These are phyloP conservation scores for Ophiorrhiza pumila DNA, from an alignment of 257 asterid genomes.

Conservation along the genomic window DNA sequence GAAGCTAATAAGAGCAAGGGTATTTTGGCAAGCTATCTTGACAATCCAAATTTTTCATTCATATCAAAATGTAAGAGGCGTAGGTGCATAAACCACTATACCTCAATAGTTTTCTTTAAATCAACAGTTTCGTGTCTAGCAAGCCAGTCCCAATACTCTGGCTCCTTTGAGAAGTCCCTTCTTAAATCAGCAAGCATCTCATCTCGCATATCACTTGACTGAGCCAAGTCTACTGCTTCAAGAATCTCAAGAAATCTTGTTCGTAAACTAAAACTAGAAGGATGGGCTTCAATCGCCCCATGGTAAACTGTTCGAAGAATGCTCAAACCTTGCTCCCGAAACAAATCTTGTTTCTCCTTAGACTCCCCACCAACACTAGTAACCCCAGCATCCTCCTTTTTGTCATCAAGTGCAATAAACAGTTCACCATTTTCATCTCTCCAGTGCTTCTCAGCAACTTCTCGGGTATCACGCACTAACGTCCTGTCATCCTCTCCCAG, in stretches of 20 bases:
- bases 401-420: constrained; percentile 60
- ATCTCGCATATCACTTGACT: constrained; percentile 55
- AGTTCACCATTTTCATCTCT: constrained; percentile 64
- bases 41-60: not conserved
- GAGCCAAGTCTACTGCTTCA: constrained; percentile 50
- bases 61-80: not conserved
- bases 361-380: constrained; percentile 42
- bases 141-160: constrained; percentile 90
- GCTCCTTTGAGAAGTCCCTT: constrained; percentile 57
- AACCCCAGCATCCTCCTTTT: constrained; percentile 36
- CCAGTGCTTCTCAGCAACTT: constrained; percentile 61
- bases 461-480: constrained; percentile 27
- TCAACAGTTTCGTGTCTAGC: constrained; percentile 55
- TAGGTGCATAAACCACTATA: constrained; percentile 13
- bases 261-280: constrained; percentile 65
- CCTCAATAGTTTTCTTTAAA: constrained; percentile 63
- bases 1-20: not conserved
- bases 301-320: constrained; percentile 59
- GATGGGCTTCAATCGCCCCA: constrained; percentile 69
- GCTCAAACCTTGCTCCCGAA: constrained; percentile 58
- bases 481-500: constrained; percentile 65
- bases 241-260: constrained; percentile 69
- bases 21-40: not conserved
- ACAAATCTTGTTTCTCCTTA: constrained; percentile 46
- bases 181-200: constrained; percentile 63